Conservation (phyloP, 1,139 yeast species). For the Blastobotrys serpentis region DNA sequence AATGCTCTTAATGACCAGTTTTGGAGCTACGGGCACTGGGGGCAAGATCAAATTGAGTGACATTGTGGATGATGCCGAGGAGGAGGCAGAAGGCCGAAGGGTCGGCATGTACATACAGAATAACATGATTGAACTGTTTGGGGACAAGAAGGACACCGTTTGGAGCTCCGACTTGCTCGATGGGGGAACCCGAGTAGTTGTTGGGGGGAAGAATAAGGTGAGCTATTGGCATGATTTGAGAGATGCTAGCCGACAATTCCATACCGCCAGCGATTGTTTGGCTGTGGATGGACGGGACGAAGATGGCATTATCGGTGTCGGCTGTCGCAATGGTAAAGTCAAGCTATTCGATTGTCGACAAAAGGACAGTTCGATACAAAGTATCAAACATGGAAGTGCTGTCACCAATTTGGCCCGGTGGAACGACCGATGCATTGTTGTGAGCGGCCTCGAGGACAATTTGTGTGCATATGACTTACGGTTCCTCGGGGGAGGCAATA, state of each 20-base stretch:
- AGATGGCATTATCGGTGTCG: constrained; percentile 1
- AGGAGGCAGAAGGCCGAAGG: constrained; percentile 5
- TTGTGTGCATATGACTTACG: constrained; percentile 28
- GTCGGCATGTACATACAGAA: constrained; percentile 7
- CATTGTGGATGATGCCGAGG: constrained; percentile 8
- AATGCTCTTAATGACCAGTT: constrained; percentile 9
- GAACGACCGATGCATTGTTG: constrained; percentile 21
- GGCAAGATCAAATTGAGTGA: constrained; percentile 3
- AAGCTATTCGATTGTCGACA: constrained; percentile 6
- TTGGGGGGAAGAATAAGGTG: constrained; percentile 7
- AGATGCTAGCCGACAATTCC: not conserved
- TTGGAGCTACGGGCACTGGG: not conserved
- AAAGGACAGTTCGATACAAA: constrained; percentile 7
- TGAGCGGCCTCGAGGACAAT: constrained; percentile 26
- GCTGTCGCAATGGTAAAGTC: constrained; percentile 2
- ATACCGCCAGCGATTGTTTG: constrained; percentile 3
- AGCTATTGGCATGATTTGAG: constrained; percentile 1
- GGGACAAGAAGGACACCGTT: constrained; percentile 6
- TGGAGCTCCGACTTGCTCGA: constrained; percentile 7
- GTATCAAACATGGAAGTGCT: constrained; percentile 21
- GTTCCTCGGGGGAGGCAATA: constrained; percentile 11
- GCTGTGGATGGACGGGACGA: constrained; percentile 7
- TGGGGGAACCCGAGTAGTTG: not conserved
- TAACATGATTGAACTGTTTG: constrained; percentile 5
- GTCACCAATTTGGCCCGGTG: constrained; percentile 19